Evolutionary conservation across 2,329 filamentous ascomycete genomes (phyloP).

Genomic region (Nemania bipapillata): DNA sequence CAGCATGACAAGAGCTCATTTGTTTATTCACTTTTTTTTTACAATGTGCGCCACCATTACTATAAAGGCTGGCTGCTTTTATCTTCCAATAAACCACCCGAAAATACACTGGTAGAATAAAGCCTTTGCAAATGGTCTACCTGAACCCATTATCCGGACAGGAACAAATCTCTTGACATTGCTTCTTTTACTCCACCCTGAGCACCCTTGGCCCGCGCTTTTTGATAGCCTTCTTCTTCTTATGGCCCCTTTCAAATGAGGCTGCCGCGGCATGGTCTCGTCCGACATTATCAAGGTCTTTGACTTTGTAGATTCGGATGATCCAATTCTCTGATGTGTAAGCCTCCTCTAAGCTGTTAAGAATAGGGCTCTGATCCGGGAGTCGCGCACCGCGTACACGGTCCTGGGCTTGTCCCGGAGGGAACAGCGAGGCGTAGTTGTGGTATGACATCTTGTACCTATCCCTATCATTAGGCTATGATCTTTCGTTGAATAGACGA

Average conservation of each 20-base stretch:
- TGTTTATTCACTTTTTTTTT: slow-evolving; percentile 33
- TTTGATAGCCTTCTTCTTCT: slow-evolving; percentile 82
- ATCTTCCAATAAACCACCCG: slow-evolving; percentile 32
- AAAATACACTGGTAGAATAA: slow-evolving; percentile 27
- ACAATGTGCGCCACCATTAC: slow-evolving; percentile 25
- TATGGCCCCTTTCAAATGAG: slow-evolving; percentile 80
- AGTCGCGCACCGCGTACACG: slow-evolving; percentile 84
- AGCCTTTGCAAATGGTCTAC: slow-evolving; percentile 17
- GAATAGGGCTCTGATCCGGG: slow-evolving; percentile 83
- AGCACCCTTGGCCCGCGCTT: slow-evolving; percentile 77
- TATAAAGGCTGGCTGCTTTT: slow-evolving; percentile 29
- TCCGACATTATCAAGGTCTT: slow-evolving; percentile 95
- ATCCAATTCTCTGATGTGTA: slow-evolving; percentile 99
- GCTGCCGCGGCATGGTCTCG: slow-evolving; percentile 79
- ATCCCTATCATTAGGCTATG: slow-evolving; percentile 45
- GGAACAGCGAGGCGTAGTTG: slow-evolving; percentile 94
- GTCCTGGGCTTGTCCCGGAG: slow-evolving; percentile 86
- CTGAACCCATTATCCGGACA: not conserved
- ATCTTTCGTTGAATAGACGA: not conserved
- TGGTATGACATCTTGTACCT: slow-evolving; percentile 99
- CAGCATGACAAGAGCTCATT: slow-evolving; percentile 16
- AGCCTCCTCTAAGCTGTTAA: slow-evolving; percentile 92
- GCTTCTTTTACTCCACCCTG: slow-evolving; percentile 70
- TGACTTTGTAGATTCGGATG: slow-evolving; percentile 99
- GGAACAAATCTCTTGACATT: not conserved